These are phyloP conservation scores for Solanum chiquidenum DNA, from an alignment of 257 asterid species.

Conservation along the genomic window DNA sequence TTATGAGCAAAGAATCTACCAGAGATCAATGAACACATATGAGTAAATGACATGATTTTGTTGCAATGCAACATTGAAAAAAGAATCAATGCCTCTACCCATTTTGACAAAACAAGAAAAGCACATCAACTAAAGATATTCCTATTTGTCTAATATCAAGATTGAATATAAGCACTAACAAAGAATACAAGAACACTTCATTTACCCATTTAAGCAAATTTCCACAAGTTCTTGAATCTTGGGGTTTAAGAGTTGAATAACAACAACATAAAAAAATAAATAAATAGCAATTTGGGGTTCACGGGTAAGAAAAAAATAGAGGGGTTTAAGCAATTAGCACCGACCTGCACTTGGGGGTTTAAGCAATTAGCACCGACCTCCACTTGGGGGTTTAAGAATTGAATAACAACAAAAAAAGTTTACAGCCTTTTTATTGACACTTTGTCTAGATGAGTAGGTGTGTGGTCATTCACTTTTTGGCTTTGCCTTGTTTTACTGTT, in stretches of 20 bases:
- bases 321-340: slow-evolving; percentile 32
- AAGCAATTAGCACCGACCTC: slow-evolving; percentile 24
- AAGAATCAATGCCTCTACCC: slow-evolving; percentile 18
- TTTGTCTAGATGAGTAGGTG: background rate
- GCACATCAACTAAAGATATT: slow-evolving; percentile 9
- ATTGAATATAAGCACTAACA: background rate
- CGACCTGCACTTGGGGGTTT: slow-evolving; percentile 27
- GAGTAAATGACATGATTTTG: background rate
- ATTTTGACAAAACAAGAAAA: background rate
- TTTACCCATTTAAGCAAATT: background rate
- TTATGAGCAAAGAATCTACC: slow-evolving; percentile 9
- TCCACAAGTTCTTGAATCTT: background rate
- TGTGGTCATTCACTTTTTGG: background rate
- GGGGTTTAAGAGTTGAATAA: background rate
- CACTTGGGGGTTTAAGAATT: slow-evolving; percentile 20
- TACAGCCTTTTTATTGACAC: slow-evolving; percentile 12
- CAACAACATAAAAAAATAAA: background rate
- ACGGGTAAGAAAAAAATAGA: slow-evolving; percentile 15
- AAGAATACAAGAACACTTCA: background rate
- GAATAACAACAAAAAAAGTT: slow-evolving; percentile 14
- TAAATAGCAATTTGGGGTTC: background rate
- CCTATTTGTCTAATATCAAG: background rate
- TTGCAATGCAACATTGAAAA: background rate
- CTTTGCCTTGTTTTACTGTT: background rate
- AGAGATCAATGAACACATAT: slow-evolving; percentile 14